phyloP scores from a whole-genome alignment of 345 rosid genomes.

The Eucalyptus rudis region DNA sequence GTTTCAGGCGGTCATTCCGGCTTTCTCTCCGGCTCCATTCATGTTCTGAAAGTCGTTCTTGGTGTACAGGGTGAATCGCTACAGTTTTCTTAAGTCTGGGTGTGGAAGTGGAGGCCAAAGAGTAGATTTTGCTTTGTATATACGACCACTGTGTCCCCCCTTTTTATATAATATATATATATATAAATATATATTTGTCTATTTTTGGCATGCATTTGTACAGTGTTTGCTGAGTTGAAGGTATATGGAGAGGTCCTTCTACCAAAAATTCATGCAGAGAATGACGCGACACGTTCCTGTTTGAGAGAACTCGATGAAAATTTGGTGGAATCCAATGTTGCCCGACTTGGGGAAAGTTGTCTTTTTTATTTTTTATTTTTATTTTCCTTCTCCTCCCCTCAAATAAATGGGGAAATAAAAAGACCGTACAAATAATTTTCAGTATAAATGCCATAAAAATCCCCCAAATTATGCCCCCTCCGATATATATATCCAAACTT shows the following conservation, averaged over 20 bases:
- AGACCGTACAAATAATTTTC: too few relatives aligned
- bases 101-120: neutral
- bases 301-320: neutral
- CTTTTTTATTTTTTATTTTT: neutral
- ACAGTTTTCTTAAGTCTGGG: neutral
- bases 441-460: too few relatives aligned
- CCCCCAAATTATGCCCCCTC: too few relatives aligned
- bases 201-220: neutral
- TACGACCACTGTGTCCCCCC: neutral
- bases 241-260: neutral
- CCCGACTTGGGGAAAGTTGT: neutral
- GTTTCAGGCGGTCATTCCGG: neutral
- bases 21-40: constrained; percentile 4
- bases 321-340: neutral
- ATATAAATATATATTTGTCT: neutral
- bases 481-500: too few relatives aligned
- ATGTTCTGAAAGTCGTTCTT: neutral
- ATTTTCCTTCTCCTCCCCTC: neutral
- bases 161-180: neutral
- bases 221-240: neutral
- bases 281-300: neutral
- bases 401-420: neutral
- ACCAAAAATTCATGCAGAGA: neutral
- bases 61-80: neutral
- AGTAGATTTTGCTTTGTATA: neutral